Base-by-base conservation (phyloP, 73 alveolate genomes). In the Uronychia binucleata region DNA sequence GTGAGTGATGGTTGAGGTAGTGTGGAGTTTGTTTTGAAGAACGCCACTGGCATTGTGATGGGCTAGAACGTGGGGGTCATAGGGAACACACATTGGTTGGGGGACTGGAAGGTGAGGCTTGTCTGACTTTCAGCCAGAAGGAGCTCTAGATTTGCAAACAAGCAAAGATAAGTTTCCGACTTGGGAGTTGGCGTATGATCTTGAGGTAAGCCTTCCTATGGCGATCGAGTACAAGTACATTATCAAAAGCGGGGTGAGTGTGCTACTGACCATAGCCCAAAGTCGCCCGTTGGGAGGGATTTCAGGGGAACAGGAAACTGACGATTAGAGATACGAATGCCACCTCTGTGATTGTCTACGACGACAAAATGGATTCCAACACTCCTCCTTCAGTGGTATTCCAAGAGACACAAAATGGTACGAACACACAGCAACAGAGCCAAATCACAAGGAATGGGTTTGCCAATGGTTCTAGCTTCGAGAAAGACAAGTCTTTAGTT, bases 141-240 rank as follows among this genome's bases (percentile, higher is more conserved):
- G 19, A 11, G 5, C 67, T 46, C 5, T 46, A 5, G 67, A 46
- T 46, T 11, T 46, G 67, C 5, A 19, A 5, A 46, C 67, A 19
- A 19, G 19, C 19, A 19, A 5, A 46, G 19, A 5, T 11, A 46
- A 46, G 67, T 46, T 11, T 19, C 67, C 67, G 19, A 11, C 19
- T 11, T 46, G 67, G 67, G 67, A 46, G 67, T 46, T 19, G 19
- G n/a, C 67, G 19, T 46, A 19, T n/a, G 67, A 46, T 46, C 67
- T 46, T 19, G 19, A 46, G n/a, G n/a, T 11, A 83, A 33, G n/a
- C n/a, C 32, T 32, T 30, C n/a, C 78, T 30, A 0, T 11, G 0
- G 31, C 31, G 25, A 33, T 86, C n/a, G 92, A 86, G 46, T 86
- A 86, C 83, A 86, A 86, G 75, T 86, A 86, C 60, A 77, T 86